Percentiles rank a stretch among this genome's conserved stretches.
phyloP scores from a whole-genome alignment of 768 basidiomycete species.

The Tulasnella sp. region DNA sequence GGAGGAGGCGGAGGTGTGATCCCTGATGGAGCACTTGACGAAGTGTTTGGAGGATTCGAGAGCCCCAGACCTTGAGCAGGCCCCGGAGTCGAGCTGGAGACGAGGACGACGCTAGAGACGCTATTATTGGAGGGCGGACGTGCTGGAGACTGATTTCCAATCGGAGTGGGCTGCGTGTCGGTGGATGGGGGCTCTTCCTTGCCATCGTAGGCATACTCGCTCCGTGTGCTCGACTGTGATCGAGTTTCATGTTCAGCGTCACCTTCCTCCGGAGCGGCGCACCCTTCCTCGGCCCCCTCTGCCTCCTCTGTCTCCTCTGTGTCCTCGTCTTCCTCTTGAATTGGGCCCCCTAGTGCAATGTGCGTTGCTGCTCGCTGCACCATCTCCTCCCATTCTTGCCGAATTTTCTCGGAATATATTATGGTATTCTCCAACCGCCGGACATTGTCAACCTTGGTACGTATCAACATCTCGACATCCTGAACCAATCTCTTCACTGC shows the following conservation, averaged over 20 bases:
- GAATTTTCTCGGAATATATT: constrained; percentile 92
- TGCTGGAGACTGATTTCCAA: constrained; percentile 53
- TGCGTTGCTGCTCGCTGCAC: constrained; percentile 62
- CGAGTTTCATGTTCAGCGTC: constrained; percentile 36
- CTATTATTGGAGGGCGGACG: constrained; percentile 22
- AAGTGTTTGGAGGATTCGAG: constrained; percentile 34
- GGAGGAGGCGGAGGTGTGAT: constrained; percentile 34
- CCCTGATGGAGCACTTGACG: constrained; percentile 36
- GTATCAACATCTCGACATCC: constrained; percentile 84
- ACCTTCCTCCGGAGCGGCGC: constrained; percentile 36
- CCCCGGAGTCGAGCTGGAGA: constrained; percentile 37
- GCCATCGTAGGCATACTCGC: constrained; percentile 58
- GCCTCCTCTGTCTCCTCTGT: constrained; percentile 47
- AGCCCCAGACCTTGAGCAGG: constrained; percentile 33
- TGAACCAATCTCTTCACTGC: constrained; percentile 78
- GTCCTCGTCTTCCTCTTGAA: constrained; percentile 51
- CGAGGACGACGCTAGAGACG: not conserved
- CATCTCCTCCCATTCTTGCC: constrained; percentile 94
- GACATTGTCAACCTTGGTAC: constrained; percentile 91
- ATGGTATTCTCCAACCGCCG: constrained; percentile 97
- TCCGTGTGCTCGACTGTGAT: constrained; percentile 53
- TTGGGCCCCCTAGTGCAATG: constrained; percentile 33
- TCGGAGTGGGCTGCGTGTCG: constrained; percentile 58
- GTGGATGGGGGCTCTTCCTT: constrained; percentile 38
- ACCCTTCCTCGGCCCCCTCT: constrained; percentile 46